These are phyloP conservation scores for Withania somnifera DNA, from an alignment of 305 asterid species.

Conservation along the genomic window DNA sequence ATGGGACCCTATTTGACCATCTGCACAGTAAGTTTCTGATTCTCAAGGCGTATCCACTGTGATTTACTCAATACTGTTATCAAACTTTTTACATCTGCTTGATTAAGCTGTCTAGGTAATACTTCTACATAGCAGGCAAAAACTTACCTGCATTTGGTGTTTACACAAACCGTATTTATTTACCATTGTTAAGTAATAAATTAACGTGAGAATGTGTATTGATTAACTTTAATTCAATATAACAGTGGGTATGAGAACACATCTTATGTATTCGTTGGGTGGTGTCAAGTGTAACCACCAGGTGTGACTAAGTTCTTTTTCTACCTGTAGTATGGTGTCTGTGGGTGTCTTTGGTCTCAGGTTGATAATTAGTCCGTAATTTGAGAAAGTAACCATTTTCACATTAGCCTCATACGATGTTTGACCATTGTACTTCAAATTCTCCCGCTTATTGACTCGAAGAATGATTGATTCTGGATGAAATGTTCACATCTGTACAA, in stretches of 20 bases:
- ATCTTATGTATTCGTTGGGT: background rate
- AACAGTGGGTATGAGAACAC: background rate
- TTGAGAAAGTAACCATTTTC: background rate
- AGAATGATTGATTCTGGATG: background rate
- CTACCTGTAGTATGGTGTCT: background rate
- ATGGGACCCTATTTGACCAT: slow-evolving; percentile 91
- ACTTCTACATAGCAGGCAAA: background rate
- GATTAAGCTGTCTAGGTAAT: background rate
- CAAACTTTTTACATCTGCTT: background rate
- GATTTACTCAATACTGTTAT: background rate
- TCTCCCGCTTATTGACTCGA: background rate
- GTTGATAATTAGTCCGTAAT: background rate
- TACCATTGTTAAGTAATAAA: background rate
- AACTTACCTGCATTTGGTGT: background rate
- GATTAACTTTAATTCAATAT: background rate
- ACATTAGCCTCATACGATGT: background rate
- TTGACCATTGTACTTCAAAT: background rate
- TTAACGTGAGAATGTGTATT: background rate
- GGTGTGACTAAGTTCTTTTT: background rate
- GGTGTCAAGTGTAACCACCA: background rate
- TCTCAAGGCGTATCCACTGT: background rate
- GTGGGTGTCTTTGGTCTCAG: background rate
- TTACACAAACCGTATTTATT: background rate
- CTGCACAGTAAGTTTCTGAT: slow-evolving; percentile 54
- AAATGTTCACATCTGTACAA: background rate